Conservation (phyloP, 2,329 filamentous ascomycete genomes). For the Alternaria brassicicola region DNA sequence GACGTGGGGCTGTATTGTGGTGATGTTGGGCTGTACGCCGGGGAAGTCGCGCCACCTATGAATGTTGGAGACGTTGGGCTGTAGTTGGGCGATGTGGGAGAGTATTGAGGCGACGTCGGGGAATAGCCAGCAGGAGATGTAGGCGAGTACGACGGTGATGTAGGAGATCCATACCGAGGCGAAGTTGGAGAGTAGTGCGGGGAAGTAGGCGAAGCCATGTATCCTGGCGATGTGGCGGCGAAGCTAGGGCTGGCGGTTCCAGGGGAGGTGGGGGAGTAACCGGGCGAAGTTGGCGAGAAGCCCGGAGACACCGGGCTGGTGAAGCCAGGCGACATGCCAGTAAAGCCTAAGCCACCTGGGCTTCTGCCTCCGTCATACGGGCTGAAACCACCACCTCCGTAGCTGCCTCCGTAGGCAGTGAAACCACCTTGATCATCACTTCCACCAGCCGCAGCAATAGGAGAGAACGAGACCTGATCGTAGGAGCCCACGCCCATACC, state of each 20-base stretch:
- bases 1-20: conserved; percentile 63
- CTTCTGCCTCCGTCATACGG: conserved; percentile 70
- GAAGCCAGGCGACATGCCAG: conserved; percentile 49
- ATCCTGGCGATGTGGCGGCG: conserved; percentile 60
- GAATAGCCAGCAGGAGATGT: conserved; percentile 59
- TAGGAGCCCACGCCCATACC: conserved; percentile 66
- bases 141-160: conserved; percentile 64
- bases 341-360: conserved; percentile 61
- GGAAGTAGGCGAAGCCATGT: conserved; percentile 59
- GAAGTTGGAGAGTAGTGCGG: conserved; percentile 67
- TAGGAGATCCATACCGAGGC: conserved; percentile 55
- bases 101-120: conserved; percentile 56
- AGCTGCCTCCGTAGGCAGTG: conserved; percentile 69
- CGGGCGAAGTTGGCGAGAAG: conserved; percentile 46
- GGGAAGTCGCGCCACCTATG: conserved; percentile 47
- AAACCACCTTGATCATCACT: conserved; percentile 61
- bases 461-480: conserved; percentile 68
- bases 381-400: conserved; percentile 67
- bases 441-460: conserved; percentile 72
- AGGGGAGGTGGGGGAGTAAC: conserved; percentile 69
- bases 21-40: conserved; percentile 64
- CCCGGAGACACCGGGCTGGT: conserved; percentile 53
- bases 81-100: conserved; percentile 53
- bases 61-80: conserved; percentile 55
- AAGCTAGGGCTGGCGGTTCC: conserved; percentile 63